Evolutionary conservation across 805 yeast species (phyloP).

Genomic region (Saccharomycopsis sp.): DNA sequence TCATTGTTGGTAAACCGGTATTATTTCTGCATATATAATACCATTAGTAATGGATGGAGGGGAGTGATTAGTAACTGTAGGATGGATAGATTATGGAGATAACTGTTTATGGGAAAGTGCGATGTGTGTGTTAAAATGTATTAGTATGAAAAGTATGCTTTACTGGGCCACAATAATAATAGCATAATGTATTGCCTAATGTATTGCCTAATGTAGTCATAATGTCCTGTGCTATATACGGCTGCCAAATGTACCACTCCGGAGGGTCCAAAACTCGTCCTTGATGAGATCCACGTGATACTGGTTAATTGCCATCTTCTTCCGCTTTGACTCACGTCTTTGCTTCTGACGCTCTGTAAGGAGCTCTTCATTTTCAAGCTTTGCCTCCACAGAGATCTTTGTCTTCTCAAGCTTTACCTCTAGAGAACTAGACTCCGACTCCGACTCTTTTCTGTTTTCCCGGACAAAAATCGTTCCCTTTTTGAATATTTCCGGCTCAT

Average conservation of each 20-base stretch:
- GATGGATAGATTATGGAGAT: too few species aligned
- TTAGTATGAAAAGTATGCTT: too few species aligned
- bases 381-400: background rate
- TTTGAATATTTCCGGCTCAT: conserved; percentile 80
- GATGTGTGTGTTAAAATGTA: too few species aligned
- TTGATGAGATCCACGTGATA: conserved; percentile 58
- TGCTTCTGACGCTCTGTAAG: conserved; percentile 25
- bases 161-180: too few species aligned
- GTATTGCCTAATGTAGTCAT: too few species aligned
- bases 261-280: conserved; percentile 51
- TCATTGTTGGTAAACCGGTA: conserved; percentile 69
- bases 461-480: conserved; percentile 71
- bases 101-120: too few species aligned
- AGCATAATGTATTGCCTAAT: too few species aligned
- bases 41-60: too few species aligned
- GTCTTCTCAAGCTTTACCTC: background rate
- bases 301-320: conserved; percentile 39
- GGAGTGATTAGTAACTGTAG: too few species aligned
- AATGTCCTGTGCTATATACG: too few species aligned
- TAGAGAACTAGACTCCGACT: too few species aligned
- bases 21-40: background rate
- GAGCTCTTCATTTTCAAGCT: background rate
- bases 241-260: too few species aligned
- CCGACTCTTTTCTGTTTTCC: conserved; percentile 33
- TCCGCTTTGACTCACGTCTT: conserved; percentile 41